These are phyloP conservation scores for Tillandsia leiboldiana DNA, from an alignment of 176 grass and related monocot species.

Conservation along the genomic window DNA sequence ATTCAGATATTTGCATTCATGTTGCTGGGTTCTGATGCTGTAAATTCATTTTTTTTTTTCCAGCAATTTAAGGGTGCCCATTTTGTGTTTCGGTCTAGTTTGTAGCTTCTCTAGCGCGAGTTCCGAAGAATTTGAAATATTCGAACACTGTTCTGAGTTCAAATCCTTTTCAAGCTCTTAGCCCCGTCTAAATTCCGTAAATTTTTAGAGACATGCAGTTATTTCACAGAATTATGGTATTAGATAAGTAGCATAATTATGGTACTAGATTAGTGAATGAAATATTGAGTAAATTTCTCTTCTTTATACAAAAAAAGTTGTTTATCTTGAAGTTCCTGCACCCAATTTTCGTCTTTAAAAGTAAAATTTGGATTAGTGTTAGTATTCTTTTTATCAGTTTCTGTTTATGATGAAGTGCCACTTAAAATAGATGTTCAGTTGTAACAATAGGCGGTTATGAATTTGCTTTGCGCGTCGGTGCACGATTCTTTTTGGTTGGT, in stretches of 20 bases:
- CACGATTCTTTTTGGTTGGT: conserved; percentile 9
- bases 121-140: not conserved
- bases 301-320: not conserved
- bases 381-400: not conserved
- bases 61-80: too few relatives aligned
- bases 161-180: too few relatives aligned
- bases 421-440: not conserved
- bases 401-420: not conserved
- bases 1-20: too few relatives aligned
- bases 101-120: too few relatives aligned
- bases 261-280: not conserved
- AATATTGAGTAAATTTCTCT: not conserved
- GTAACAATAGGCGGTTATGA: not conserved
- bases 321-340: not conserved
- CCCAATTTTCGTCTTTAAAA: not conserved
- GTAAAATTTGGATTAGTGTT: not conserved
- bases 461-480: not conserved
- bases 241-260: not conserved
- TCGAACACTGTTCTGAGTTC: not conserved
- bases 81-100: too few relatives aligned
- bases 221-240: too few relatives aligned
- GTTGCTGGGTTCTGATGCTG: too few relatives aligned
- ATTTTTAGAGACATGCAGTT: too few relatives aligned
- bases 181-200: too few relatives aligned
- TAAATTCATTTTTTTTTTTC: not conserved